Evolutionary conservation across 805 yeast genomes (phyloP).

Genomic region (Helenozyma baotianmanensis): DNA sequence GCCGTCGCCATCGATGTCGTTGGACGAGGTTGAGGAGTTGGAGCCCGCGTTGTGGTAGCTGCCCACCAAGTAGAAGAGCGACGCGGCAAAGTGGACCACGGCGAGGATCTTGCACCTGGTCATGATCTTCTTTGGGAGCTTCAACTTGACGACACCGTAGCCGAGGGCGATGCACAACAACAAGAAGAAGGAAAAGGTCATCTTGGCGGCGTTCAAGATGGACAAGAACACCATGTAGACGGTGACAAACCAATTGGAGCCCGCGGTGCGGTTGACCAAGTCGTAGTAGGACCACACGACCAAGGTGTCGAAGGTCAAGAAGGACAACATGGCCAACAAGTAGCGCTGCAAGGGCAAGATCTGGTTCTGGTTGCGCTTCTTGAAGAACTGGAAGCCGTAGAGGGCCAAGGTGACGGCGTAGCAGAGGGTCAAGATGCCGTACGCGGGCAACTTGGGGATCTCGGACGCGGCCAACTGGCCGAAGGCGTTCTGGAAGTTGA

Average conservation of each 20-base stretch:
- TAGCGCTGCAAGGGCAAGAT: constrained; percentile 87
- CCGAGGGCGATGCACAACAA: constrained; percentile 84
- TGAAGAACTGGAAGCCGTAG: constrained; percentile 80
- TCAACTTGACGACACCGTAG: constrained; percentile 89
- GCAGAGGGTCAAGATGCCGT: constrained; percentile 77
- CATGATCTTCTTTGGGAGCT: constrained; percentile 73
- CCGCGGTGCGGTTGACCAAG: constrained; percentile 57
- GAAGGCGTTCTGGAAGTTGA: constrained; percentile 85
- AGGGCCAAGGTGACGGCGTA: constrained; percentile 79
- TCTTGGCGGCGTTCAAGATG: constrained; percentile 70
- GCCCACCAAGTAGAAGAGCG: constrained; percentile 31
- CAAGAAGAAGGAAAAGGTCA: constrained; percentile 84
- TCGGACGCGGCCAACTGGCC: constrained; percentile 88
- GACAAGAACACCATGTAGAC: constrained; percentile 73
- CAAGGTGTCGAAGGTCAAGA: constrained; percentile 78
- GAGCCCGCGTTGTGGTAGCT: constrained; percentile 28
- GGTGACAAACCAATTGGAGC: constrained; percentile 55
- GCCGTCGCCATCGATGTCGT: constrained; percentile 54
- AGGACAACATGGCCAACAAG: constrained; percentile 77
- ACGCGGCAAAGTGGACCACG: constrained; percentile 32
- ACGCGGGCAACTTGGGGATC: constrained; percentile 84
- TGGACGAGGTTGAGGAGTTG: constrained; percentile 20
- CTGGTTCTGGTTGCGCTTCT: constrained; percentile 70
- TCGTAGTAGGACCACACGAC: constrained; percentile 91
- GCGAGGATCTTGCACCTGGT: constrained; percentile 46